These are phyloP conservation scores for Alloascoidea hylecoeti DNA, from an alignment of 805 yeast genomes.

Conservation along the genomic window DNA sequence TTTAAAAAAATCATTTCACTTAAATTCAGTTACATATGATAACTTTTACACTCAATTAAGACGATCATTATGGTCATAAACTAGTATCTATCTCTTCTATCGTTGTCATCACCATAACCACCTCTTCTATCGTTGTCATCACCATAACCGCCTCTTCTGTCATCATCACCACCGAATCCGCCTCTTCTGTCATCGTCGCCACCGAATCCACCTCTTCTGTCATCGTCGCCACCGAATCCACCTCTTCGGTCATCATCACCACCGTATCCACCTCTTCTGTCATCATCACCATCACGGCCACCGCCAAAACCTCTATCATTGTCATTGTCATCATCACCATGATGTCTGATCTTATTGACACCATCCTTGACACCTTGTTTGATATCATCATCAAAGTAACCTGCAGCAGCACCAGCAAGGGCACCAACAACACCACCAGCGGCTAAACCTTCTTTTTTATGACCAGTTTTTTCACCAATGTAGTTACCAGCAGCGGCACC, in stretches of 20 bases:
- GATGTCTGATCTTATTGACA: neutral
- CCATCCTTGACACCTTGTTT: neutral
- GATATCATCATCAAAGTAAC: neutral
- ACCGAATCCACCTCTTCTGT: conserved; percentile 2
- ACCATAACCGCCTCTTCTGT: conserved; percentile 3
- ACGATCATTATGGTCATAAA: conserved; percentile 4
- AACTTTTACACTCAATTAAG: neutral
- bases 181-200: conserved; percentile 2
- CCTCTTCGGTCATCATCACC: conserved; percentile 2
- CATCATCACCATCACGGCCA: conserved; percentile 1
- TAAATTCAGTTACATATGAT: neutral
- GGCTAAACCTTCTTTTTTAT: too few relatives aligned
- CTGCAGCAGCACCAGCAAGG: conserved; percentile 1
- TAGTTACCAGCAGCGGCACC: too few relatives aligned
- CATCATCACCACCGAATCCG: conserved; percentile 2
- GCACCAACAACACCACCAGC: too few relatives aligned
- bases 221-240: conserved; percentile 4
- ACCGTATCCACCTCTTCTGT: conserved; percentile 3
- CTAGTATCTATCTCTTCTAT: neutral
- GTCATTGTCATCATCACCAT: neutral
- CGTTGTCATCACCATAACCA: conserved; percentile 4
- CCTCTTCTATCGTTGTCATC: conserved; percentile 2
- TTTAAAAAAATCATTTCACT: neutral
- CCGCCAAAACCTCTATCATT: neutral
- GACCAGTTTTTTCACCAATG: too few relatives aligned